Conservation (phyloP, 1,284 basidiomycete genomes). For the Sanguinoderma infundibulare region DNA sequence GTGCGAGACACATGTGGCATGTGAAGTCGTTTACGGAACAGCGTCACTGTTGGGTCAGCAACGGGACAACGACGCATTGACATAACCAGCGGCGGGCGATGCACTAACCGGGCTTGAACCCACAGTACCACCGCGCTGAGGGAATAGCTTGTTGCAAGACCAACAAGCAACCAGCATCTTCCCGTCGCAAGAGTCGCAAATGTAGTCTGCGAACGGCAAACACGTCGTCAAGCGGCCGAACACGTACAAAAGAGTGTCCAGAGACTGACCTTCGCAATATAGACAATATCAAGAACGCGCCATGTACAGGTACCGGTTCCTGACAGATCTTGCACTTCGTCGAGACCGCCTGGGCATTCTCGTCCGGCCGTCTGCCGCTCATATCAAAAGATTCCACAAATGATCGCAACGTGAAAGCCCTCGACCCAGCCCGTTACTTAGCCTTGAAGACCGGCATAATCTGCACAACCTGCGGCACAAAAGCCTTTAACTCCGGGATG, state of each 20-base stretch:
- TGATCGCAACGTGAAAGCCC: too few relatives aligned
- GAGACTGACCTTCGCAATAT: conserved; percentile 4
- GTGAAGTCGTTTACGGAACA: conserved; percentile 8
- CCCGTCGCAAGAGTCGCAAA: conserved; percentile 6
- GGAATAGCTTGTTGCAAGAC: conserved; percentile 2
- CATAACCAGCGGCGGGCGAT: accelerated
- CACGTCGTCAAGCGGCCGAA: too few relatives aligned
- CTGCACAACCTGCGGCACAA: too few relatives aligned
- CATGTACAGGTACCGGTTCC: conserved; percentile 1
- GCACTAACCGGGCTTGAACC: neutral
- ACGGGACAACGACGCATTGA: neutral
- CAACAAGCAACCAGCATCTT: conserved; percentile 2
- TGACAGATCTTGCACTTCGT: conserved; percentile 4
- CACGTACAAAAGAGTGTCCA: too few relatives aligned
- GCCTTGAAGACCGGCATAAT: too few relatives aligned
- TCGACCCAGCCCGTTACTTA: too few relatives aligned
- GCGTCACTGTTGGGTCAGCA: neutral
- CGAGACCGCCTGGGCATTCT: too few relatives aligned
- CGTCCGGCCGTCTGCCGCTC: too few relatives aligned
- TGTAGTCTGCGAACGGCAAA: neutral
- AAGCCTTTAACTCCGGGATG: too few relatives aligned
- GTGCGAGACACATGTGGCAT: conserved; percentile 5
- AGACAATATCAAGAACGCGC: conserved; percentile 10
- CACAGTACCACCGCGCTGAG: conserved; percentile 9
- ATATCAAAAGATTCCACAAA: too few relatives aligned